A percentile compares a stretch with the other conserved stretches of the same genome.
Conservation (phyloP, 345 rosid species). For the Hypericum perforatum region DNA sequence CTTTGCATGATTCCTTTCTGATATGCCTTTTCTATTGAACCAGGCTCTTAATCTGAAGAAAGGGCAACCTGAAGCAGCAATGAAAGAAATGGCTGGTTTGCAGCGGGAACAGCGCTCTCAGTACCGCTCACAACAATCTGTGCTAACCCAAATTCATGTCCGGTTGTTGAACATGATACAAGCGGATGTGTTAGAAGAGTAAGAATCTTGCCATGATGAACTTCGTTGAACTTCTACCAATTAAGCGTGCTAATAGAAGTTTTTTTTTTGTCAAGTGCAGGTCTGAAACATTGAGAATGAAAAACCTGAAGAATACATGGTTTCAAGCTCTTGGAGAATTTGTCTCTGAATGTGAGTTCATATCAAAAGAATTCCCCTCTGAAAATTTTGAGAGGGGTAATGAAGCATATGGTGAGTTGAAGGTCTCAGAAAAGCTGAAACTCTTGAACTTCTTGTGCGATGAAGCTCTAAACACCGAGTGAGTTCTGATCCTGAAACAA, state of each 20-base stretch:
- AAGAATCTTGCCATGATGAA: slow-evolving; percentile 14
- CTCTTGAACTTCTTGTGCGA: slow-evolving; percentile 60
- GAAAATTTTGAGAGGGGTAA: slow-evolving; percentile 28
- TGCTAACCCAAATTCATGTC: slow-evolving; percentile 41
- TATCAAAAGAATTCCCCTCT: slow-evolving; percentile 24
- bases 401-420: slow-evolving; percentile 34
- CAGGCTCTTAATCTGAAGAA: slow-evolving; percentile 63
- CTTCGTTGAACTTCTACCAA: not conserved
- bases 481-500: slow-evolving; percentile 14
- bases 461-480: slow-evolving; percentile 53
- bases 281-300: slow-evolving; percentile 30
- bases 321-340: slow-evolving; percentile 36
- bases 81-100: slow-evolving; percentile 49
- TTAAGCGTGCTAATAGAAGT: too few species aligned
- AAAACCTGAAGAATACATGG: slow-evolving; percentile 46
- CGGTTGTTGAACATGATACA: slow-evolving; percentile 44
- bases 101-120: slow-evolving; percentile 39
- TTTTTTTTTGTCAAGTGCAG: slow-evolving; percentile 28
- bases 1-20: slow-evolving; percentile 4
- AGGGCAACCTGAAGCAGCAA: slow-evolving; percentile 58
- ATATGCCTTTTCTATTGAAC: slow-evolving; percentile 8
- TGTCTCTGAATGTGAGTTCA: slow-evolving; percentile 29
- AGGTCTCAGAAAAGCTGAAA: slow-evolving; percentile 33
- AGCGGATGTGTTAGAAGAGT: slow-evolving; percentile 48
- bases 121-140: slow-evolving; percentile 36